Conservation (phyloP, 768 basidiomycete species). For the Heimioporus sp. region DNA sequence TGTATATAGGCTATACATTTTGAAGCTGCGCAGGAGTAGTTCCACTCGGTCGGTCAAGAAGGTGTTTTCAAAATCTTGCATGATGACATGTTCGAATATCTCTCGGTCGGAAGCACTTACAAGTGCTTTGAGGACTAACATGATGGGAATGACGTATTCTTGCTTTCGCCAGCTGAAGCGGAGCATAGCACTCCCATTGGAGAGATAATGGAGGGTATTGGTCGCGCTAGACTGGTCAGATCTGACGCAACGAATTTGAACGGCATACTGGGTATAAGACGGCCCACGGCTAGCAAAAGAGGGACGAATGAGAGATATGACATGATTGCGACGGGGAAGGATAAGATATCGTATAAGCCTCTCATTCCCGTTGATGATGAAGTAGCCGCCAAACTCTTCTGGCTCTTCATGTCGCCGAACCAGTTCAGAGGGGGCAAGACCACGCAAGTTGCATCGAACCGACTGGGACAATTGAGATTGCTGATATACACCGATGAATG, state of each 20-base stretch:
- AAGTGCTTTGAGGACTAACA: conserved; percentile 93
- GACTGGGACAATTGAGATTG: conserved; percentile 50
- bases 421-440: conserved; percentile 81
- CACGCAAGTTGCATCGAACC: conserved; percentile 86
- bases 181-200: conserved; percentile 94
- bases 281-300: conserved; percentile 92
- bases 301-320: conserved; percentile 87
- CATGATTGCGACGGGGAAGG: conserved; percentile 93
- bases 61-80: conserved; percentile 96
- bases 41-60: conserved; percentile 98
- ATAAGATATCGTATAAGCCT: conserved; percentile 97
- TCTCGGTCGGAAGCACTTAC: conserved; percentile 91
- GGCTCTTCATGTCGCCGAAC: conserved; percentile 93
- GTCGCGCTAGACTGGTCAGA: conserved; percentile 91
- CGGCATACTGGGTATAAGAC: conserved; percentile 91
- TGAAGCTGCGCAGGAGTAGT: conserved; percentile 90
- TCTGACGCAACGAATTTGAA: conserved; percentile 93
- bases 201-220: conserved; percentile 96
- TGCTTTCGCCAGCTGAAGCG: conserved; percentile 97
- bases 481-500: background rate
- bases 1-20: conserved; percentile 84
- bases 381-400: conserved; percentile 98
- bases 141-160: conserved; percentile 97
- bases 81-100: conserved; percentile 94
- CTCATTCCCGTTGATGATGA: conserved; percentile 98